Base-by-base conservation (phyloP, 257 asterid species). In the Plantago ovata region DNA sequence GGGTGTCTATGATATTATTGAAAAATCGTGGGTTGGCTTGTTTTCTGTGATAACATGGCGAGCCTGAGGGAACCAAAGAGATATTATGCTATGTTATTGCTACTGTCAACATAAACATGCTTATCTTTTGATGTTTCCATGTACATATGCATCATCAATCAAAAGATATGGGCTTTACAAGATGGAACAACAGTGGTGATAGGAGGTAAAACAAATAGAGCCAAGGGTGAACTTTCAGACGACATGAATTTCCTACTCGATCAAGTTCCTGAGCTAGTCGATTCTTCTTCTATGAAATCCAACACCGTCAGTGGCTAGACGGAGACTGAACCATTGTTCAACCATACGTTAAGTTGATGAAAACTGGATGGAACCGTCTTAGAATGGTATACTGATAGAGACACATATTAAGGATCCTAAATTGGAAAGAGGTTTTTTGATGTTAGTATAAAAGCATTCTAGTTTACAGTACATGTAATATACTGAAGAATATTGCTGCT, bases 181-280 rank as follows among this genome's bases (percentile, higher is more conserved):
- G 95, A 87, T 53, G 98, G 94, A 64, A 81, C 84, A 36, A 53
- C 76, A 14, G 81, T 83, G 78, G 78, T 85, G 33, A 51, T 87
- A 15, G 96, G 94, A 62, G 95, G 94, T 53, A 87, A 87, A 81
- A 91, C 93, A 7, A 91, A 91, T 69, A 77, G 88, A 60, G 85
- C 84, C 32, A 83, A 83, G 69, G 90, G 80, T 9, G 96, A 92
- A 70, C 79, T 89, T 22, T 80, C 94, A 0, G 96, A 84, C 18
- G 85, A 82, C 50, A 82, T 80, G 81, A 81, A 77, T 70, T 64
- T 64, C 62, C 65, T 81, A 38, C 85, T 92, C 0, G 96, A 88
- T 60, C 86, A 78, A 63, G 96, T 85, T 33, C 95, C 98, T 14
- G 94, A 87, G 69, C 32, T 87, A 44, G 78, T 84, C 15, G 85